Conservation (phyloP, 2,329 filamentous ascomycete genomes). For the Dactylellina parvicollis region DNA sequence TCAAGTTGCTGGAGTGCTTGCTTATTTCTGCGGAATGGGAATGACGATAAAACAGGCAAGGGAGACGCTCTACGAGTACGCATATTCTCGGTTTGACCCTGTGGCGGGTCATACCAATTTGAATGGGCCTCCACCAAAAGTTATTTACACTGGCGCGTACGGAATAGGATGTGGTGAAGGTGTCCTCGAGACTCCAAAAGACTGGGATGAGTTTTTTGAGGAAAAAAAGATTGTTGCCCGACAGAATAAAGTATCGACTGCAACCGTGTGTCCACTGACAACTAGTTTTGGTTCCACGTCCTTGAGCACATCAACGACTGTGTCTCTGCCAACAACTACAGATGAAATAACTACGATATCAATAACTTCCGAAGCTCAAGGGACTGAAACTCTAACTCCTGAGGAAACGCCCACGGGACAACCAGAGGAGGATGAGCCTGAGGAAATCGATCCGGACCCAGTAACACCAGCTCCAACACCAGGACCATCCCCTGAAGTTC, state of each 20-base stretch:
- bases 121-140: not conserved
- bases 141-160: constrained; percentile 25
- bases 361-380: no score
- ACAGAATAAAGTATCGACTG: not conserved
- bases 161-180: constrained; percentile 5
- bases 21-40: constrained; percentile 34
- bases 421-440: not conserved
- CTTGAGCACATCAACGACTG: not conserved
- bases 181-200: constrained; percentile 3
- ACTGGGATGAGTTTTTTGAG: not conserved
- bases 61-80: constrained; percentile 17
- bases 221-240: not conserved
- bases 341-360: not conserved
- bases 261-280: not conserved
- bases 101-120: not conserved
- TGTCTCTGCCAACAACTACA: not conserved
- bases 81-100: constrained; percentile 7
- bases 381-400: not conserved
- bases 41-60: constrained; percentile 18
- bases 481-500: not conserved
- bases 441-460: not conserved
- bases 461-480: not conserved
- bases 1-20: constrained; percentile 15
- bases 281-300: not conserved
- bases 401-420: not conserved